A percentile compares a stretch with the other conserved stretches of the same genome.
These are phyloP conservation scores for Lachnellula willkommii DNA, from an alignment of 2,329 filamentous ascomycete genomes.

Conservation along the genomic window DNA sequence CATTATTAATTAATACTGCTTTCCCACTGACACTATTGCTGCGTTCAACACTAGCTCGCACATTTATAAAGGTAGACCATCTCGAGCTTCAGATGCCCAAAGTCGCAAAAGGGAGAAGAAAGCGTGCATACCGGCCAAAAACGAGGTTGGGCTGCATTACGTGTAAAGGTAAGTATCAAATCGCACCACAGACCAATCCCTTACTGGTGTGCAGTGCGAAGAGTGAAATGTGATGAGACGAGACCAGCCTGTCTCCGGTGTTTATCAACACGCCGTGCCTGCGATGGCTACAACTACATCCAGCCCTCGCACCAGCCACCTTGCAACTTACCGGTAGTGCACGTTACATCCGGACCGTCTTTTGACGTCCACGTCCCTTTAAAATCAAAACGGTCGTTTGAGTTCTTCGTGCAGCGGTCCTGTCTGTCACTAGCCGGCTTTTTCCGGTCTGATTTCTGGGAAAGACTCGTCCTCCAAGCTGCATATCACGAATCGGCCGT, in stretches of 20 bases:
- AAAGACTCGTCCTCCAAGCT: conserved; percentile 53
- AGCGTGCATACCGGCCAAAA: conserved; percentile 8
- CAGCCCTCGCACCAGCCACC: conserved; percentile 6
- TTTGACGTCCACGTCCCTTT: conserved; percentile 8
- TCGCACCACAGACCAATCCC: background rate
- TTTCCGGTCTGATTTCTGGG: conserved; percentile 61
- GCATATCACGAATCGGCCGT: conserved; percentile 41
- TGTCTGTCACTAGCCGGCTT: conserved; percentile 57
- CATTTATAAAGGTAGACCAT: background rate
- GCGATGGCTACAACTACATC: conserved; percentile 35
- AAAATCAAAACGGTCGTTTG: conserved; percentile 9
- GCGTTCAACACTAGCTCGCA: background rate
- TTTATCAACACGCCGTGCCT: conserved; percentile 24
- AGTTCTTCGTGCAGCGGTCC: conserved; percentile 39
- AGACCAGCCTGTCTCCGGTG: conserved; percentile 9
- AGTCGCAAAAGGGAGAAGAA: conserved; percentile 7
- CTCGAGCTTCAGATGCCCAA: conserved; percentile 3
- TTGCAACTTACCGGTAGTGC: conserved; percentile 6
- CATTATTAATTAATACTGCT: background rate
- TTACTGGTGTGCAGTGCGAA: conserved; percentile 5
- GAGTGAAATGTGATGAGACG: conserved; percentile 11
- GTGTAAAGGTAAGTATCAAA: conserved; percentile 4
- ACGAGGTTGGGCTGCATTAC: conserved; percentile 5
- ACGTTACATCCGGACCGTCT: conserved; percentile 2
- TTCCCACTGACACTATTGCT: background rate